phyloP scores from a whole-genome alignment of 345 rosid genomes.

The Syzygium grande region DNA sequence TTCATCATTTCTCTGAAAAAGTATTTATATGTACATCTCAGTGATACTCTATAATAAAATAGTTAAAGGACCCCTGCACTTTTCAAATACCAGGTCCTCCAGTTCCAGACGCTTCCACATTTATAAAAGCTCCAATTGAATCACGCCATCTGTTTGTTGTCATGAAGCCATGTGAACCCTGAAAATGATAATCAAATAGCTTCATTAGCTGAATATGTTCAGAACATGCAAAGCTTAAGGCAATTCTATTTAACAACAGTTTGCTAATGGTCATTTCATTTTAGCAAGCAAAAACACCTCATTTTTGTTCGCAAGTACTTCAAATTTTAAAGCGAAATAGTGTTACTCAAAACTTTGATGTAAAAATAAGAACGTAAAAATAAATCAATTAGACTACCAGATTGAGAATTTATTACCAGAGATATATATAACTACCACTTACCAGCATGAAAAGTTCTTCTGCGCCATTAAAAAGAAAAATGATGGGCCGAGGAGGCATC shows the following conservation, averaged over 20 bases:
- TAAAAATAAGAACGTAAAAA: not conserved
- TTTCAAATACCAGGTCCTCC: constrained; percentile 74
- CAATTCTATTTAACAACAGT: not conserved
- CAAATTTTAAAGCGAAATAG: not conserved
- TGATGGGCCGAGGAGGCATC: constrained; percentile 77
- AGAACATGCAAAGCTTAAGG: constrained; percentile 3
- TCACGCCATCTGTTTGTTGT: constrained; percentile 75
- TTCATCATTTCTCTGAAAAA: not conserved
- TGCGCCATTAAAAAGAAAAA: constrained; percentile 93
- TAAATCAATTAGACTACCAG: not conserved
- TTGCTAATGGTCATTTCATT: not conserved
- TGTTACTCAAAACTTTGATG: not conserved
- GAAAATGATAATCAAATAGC: constrained; percentile 19
- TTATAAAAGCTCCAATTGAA: constrained; percentile 79
- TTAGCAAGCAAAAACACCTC: not conserved
- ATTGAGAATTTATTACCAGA: not conserved
- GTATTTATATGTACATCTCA: not conserved
- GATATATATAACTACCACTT: not conserved
- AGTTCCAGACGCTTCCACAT: constrained; percentile 94
- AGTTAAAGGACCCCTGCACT: not conserved
- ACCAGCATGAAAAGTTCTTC: constrained; percentile 95
- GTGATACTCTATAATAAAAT: not conserved
- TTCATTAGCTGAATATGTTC: not conserved
- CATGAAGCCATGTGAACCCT: constrained; percentile 99
- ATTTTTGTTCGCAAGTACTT: not conserved